phyloP scores from a whole-genome alignment of 768 basidiomycete genomes.

The Tylopilus intermedius region DNA sequence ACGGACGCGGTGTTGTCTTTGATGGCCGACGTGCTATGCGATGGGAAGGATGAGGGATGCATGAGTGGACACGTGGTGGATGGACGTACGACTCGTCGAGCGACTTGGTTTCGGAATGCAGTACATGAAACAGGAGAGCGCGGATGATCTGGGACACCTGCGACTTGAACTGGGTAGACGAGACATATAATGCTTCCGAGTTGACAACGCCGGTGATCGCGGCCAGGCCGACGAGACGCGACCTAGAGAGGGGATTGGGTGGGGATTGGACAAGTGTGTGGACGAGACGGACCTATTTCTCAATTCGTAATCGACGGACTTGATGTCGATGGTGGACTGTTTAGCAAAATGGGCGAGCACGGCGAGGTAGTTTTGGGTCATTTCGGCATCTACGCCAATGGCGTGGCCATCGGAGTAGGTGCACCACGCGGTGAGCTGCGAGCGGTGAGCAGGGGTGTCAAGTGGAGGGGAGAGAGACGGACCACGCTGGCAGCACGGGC shows the following conservation, averaged over 20 bases:
- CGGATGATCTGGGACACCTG: constrained; percentile 70
- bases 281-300: constrained; percentile 58
- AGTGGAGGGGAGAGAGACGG: constrained; percentile 27
- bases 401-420: constrained; percentile 86
- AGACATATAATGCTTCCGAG: constrained; percentile 79
- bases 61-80: background rate
- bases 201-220: constrained; percentile 75
- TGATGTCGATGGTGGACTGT: constrained; percentile 48
- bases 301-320: constrained; percentile 59
- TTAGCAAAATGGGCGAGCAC: constrained; percentile 61
- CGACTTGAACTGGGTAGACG: constrained; percentile 61
- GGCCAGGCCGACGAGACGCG: constrained; percentile 80
- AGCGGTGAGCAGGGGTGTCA: background rate
- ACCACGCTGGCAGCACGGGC: constrained; percentile 80
- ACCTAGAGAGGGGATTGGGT: constrained; percentile 39
- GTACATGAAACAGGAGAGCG: constrained; percentile 64
- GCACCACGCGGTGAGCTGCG: constrained; percentile 84
- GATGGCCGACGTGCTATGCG: constrained; percentile 50
- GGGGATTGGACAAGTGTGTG: background rate
- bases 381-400: constrained; percentile 67
- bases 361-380: constrained; percentile 68
- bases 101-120: constrained; percentile 52
- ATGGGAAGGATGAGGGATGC: background rate
- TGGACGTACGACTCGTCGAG: constrained; percentile 64
- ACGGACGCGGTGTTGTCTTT: constrained; percentile 70